phyloP scores from a whole-genome alignment of 2,329 filamentous ascomycete genomes.

The Xylaria sp. region DNA sequence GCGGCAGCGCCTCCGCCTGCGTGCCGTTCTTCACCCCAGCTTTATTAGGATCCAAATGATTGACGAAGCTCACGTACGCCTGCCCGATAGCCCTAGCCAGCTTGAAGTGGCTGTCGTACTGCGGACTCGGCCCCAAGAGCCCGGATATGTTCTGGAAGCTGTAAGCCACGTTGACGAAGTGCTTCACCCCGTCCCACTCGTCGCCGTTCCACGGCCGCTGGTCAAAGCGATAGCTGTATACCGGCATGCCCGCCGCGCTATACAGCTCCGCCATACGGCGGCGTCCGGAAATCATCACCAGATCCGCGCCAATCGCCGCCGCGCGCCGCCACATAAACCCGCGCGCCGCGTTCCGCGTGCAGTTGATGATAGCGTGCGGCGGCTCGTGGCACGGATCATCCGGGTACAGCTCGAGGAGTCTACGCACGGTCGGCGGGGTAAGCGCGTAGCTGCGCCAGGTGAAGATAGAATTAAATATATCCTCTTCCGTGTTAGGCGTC shows the following conservation, averaged over 20 bases:
- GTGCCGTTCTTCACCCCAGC: background rate
- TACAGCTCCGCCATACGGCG: constrained; percentile 59
- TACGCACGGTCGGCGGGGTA: constrained; percentile 57
- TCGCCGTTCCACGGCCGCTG: constrained; percentile 57
- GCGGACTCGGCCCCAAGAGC: constrained; percentile 57
- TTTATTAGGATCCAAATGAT: constrained; percentile 56
- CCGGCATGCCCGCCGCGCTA: constrained; percentile 48
- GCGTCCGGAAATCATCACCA: constrained; percentile 61
- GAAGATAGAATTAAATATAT: constrained; percentile 56
- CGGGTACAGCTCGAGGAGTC: constrained; percentile 60
- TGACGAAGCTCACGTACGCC: constrained; percentile 58
- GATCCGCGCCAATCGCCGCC: constrained; percentile 58
- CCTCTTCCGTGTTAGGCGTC: constrained; percentile 55
- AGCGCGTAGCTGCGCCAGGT: constrained; percentile 60
- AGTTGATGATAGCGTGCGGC: constrained; percentile 56
- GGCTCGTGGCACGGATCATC: constrained; percentile 60
- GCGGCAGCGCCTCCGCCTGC: constrained; percentile 32
- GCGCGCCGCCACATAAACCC: constrained; percentile 59
- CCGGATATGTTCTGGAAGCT: constrained; percentile 64
- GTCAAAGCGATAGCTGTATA: constrained; percentile 64
- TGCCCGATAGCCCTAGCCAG: constrained; percentile 54
- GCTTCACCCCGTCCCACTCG: constrained; percentile 56
- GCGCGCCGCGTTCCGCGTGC: constrained; percentile 46
- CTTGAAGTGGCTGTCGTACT: constrained; percentile 53
- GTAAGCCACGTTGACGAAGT: constrained; percentile 62